These are phyloP conservation scores for Sporothrix globosa DNA, from an alignment of 2,329 filamentous ascomycete species.

Conservation along the genomic window DNA sequence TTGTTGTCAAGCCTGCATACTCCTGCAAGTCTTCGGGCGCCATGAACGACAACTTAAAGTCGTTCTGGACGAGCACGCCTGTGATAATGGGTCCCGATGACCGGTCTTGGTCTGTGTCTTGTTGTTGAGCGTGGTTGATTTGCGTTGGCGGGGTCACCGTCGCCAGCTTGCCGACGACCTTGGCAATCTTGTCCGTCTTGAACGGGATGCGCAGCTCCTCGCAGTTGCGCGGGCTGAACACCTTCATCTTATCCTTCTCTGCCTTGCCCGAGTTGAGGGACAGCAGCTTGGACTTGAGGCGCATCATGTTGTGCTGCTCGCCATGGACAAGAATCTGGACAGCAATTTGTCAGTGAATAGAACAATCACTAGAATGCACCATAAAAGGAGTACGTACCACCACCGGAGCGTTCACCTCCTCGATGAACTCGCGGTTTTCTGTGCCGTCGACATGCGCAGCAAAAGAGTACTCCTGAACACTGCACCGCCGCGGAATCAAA, in stretches of 20 bases:
- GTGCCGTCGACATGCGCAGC: conserved; percentile 95
- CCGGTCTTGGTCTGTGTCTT: conserved; percentile 28
- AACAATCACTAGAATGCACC: not conserved
- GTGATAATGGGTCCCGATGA: conserved; percentile 64
- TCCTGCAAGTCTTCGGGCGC: conserved; percentile 93
- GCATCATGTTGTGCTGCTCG: conserved; percentile 97
- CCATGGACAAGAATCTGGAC: conserved; percentile 89
- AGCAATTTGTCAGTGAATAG: conserved; percentile 30
- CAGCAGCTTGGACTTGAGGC: conserved; percentile 89
- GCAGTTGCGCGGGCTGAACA: conserved; percentile 92
- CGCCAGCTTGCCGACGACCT: conserved; percentile 92
- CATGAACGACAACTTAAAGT: conserved; percentile 97
- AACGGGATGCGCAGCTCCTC: conserved; percentile 95
- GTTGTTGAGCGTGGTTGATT: conserved; percentile 31
- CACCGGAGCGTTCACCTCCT: conserved; percentile 87
- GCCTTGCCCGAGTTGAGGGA: conserved; percentile 85
- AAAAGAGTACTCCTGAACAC: conserved; percentile 91
- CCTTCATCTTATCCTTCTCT: conserved; percentile 81
- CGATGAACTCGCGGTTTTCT: conserved; percentile 95
- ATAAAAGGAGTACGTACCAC: conserved; percentile 66
- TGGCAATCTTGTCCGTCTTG: conserved; percentile 91
- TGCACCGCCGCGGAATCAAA: conserved; percentile 90
- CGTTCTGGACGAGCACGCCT: conserved; percentile 93
- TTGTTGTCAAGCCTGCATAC: conserved; percentile 95
- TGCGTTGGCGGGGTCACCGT: conserved; percentile 70